Percentiles rank a stretch among this genome's conserved stretches.
These are phyloP conservation scores for Tripterygium wilfordii DNA, from an alignment of 177 flowering plant species.

Conservation along the genomic window DNA sequence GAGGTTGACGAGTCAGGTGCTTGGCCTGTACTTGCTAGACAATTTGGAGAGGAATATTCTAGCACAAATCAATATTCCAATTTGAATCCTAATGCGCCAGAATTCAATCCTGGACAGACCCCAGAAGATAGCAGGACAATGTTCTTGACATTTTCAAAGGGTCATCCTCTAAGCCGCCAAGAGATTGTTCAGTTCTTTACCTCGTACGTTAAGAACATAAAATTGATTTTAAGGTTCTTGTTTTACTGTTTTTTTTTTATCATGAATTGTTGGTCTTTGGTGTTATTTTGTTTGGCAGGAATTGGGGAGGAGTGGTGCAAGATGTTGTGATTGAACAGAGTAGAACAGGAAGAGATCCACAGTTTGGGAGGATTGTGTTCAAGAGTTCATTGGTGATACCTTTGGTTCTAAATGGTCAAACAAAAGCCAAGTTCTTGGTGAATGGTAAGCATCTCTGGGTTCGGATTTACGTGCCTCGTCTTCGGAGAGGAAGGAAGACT, in stretches of 20 bases:
- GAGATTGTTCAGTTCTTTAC: slow-evolving; percentile 7
- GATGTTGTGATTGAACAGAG: slow-evolving; percentile 3
- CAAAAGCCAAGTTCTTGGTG: slow-evolving; percentile 6
- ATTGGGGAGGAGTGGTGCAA: slow-evolving; percentile 4
- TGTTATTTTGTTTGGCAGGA: neutral
- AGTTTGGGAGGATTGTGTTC: slow-evolving; percentile 7
- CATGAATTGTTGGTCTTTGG: neutral
- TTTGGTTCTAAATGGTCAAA: slow-evolving; percentile 3
- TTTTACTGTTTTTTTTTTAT: neutral
- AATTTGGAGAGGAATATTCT: neutral
- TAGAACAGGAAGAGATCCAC: slow-evolving; percentile 1
- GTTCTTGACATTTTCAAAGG: slow-evolving; percentile 8
- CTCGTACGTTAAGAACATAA: slow-evolving; percentile 1
- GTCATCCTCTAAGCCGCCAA: slow-evolving; percentile 4
- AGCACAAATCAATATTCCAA: too few species aligned
- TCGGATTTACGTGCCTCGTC: slow-evolving; percentile 1
- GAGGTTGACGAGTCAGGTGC: slow-evolving; percentile 7
- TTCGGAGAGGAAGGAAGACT: neutral
- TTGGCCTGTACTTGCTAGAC: neutral
- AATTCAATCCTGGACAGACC: slow-evolving; percentile 1
- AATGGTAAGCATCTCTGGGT: slow-evolving; percentile 12
- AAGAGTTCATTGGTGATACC: neutral
- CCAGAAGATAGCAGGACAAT: neutral
- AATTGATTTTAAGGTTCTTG: neutral
- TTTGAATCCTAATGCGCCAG: neutral